A percentile compares a stretch with the other conserved stretches of the same genome.
Conservation (phyloP, 2,329 filamentous ascomycete species). For the Diaporthe batatas region DNA sequence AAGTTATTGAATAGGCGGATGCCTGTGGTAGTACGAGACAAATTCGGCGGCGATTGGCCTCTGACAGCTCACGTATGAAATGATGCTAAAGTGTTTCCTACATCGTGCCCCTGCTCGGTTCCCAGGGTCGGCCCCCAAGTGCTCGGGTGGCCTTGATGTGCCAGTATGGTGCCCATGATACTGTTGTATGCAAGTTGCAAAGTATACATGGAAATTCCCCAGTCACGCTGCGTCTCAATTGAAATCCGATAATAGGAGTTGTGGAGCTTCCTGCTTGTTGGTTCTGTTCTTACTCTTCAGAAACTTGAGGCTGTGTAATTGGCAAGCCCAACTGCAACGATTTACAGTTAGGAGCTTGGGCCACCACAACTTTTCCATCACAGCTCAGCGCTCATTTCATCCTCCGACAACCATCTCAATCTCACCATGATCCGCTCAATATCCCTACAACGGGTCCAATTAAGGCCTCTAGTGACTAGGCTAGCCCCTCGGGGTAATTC, state of each 20-base stretch:
- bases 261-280: no score
- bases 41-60: background rate
- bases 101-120: no score
- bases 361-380: slow-evolving; percentile 28
- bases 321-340: background rate
- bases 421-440: slow-evolving; percentile 37
- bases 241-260: background rate
- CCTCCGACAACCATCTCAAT: background rate
- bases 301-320: background rate
- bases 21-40: background rate
- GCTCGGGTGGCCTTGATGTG: no score
- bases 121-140: background rate
- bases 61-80: background rate
- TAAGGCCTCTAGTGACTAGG: background rate
- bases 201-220: no score
- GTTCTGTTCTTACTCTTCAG: background rate
- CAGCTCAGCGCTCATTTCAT: background rate
- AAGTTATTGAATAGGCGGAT: slow-evolving; percentile 59
- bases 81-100: background rate
- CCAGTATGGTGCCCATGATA: no score
- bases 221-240: background rate
- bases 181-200: background rate
- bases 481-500: background rate
- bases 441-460: background rate
- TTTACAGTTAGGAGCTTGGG: slow-evolving; percentile 19